Percentiles rank a stretch among this genome's conserved stretches.
Conservation (phyloP, 345 rosid genomes). For the Mercurialis annua region DNA sequence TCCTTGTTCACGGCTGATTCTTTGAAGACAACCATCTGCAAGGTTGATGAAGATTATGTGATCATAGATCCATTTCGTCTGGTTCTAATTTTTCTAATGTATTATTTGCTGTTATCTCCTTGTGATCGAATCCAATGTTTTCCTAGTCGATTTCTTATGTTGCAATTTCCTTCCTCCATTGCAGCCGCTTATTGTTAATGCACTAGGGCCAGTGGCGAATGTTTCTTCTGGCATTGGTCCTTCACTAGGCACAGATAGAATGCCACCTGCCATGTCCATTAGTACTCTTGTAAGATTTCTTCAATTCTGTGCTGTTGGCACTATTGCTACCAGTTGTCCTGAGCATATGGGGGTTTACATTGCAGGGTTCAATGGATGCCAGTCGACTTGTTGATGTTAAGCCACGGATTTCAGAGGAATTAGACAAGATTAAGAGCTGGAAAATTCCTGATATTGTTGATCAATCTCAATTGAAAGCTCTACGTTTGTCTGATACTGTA, state of each 20-base stretch:
- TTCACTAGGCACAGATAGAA: conserved; percentile 38
- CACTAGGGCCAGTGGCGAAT: conserved; percentile 39
- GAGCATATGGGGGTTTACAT: conserved; percentile 13
- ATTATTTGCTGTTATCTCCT: not conserved
- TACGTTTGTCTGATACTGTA: conserved; percentile 41
- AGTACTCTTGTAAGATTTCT: conserved; percentile 31
- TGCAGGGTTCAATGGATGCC: conserved; percentile 42
- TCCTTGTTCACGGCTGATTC: not conserved
- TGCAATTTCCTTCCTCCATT: conserved; percentile 3
- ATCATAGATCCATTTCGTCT: not conserved
- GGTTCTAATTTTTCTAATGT: not conserved
- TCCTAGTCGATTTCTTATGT: not conserved
- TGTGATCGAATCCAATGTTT: not conserved
- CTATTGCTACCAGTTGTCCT: conserved; percentile 6
- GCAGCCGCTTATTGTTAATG: conserved; percentile 44
- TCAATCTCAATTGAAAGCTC: conserved; percentile 39
- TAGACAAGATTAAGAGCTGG: conserved; percentile 47
- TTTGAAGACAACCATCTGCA: not conserved
- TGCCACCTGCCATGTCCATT: conserved; percentile 35
- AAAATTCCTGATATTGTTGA: conserved; percentile 42
- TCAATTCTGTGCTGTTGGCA: conserved; percentile 2
- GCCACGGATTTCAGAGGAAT: conserved; percentile 41
- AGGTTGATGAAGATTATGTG: not conserved
- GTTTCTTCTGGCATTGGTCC: conserved; percentile 37
- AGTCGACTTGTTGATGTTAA: conserved; percentile 47